These are phyloP conservation scores for Mallotus japonicus DNA, from an alignment of 441 rosid species.

Conservation along the genomic window DNA sequence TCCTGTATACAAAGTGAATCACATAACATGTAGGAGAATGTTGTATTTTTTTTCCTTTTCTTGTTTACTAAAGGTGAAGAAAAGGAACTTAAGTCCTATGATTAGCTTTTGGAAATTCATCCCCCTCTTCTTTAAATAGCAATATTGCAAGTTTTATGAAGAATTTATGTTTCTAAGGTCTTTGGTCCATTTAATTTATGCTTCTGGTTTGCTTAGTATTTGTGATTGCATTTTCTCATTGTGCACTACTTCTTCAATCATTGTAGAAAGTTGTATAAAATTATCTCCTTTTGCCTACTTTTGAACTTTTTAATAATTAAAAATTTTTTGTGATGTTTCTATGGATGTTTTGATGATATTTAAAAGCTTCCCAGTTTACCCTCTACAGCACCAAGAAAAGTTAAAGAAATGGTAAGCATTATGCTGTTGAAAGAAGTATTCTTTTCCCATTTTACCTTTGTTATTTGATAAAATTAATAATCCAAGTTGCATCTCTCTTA, in stretches of 20 bases:
- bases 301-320: neutral
- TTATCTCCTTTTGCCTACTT: neutral
- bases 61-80: neutral
- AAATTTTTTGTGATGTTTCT: conserved; percentile 21
- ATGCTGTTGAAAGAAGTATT: conserved; percentile 8
- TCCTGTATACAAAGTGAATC: neutral
- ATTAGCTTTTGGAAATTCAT: neutral
- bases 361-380: conserved; percentile 52
- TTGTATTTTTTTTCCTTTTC: neutral
- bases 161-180: no score
- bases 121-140: neutral
- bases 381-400: conserved; percentile 61
- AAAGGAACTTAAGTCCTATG: neutral
- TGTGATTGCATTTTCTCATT: neutral
- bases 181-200: neutral
- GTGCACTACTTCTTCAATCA: neutral
- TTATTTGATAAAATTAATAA: conserved; percentile 14
- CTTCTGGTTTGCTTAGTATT: no score
- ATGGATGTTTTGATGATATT: conserved; percentile 81
- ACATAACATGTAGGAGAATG: no score
- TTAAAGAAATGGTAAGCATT: conserved; percentile 63
- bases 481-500: conserved; percentile 19
- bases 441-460: neutral
- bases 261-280: neutral
- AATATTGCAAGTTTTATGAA: neutral